Percentiles rank a stretch among this genome's conserved stretches.
Evolutionary conservation across 2,329 filamentous ascomycete genomes (phyloP).

Genomic region (Phyllosticta citriasiana): DNA sequence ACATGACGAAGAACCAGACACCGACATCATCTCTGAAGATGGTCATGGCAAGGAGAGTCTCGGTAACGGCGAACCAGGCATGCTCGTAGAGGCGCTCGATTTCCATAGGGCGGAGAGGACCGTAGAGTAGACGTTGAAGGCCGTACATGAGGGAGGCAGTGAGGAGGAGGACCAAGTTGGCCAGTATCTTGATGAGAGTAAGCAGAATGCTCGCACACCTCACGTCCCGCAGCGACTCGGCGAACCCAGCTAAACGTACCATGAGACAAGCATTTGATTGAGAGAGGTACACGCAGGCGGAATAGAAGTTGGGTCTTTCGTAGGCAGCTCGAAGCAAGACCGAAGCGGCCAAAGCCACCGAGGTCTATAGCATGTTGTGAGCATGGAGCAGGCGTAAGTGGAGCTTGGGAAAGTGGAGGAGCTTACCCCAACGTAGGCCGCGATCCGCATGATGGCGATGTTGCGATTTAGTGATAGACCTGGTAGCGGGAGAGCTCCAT

Average conservation of each 20-base stretch:
- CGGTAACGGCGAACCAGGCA: slow-evolving; percentile 95
- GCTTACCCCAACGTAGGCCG: slow-evolving; percentile 11
- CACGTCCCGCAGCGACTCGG: background rate
- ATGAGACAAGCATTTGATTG: slow-evolving; percentile 94
- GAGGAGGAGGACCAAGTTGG: slow-evolving; percentile 77
- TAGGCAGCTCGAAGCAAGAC: slow-evolving; percentile 87
- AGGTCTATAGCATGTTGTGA: slow-evolving; percentile 27
- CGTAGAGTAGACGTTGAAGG: slow-evolving; percentile 83
- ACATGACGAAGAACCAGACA: slow-evolving; percentile 93
- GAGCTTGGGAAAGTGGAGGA: background rate
- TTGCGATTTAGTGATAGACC: slow-evolving; percentile 4
- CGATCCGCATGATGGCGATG: slow-evolving; percentile 9
- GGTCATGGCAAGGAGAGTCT: slow-evolving; percentile 95
- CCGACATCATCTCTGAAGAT: slow-evolving; percentile 94
- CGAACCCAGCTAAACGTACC: slow-evolving; percentile 42
- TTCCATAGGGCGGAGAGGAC: slow-evolving; percentile 82
- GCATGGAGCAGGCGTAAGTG: background rate
- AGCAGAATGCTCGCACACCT: slow-evolving; percentile 7
- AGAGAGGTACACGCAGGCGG: slow-evolving; percentile 89
- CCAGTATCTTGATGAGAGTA: slow-evolving; percentile 56
- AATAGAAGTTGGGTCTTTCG: slow-evolving; percentile 96
- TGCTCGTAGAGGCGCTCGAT: slow-evolving; percentile 96
- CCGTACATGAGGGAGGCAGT: slow-evolving; percentile 75
- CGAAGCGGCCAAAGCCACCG: slow-evolving; percentile 70
- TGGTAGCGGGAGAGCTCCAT: slow-evolving; percentile 3